phyloP scores from a whole-genome alignment of 306 rosid species.

The Sphenostylis stenocarpa region DNA sequence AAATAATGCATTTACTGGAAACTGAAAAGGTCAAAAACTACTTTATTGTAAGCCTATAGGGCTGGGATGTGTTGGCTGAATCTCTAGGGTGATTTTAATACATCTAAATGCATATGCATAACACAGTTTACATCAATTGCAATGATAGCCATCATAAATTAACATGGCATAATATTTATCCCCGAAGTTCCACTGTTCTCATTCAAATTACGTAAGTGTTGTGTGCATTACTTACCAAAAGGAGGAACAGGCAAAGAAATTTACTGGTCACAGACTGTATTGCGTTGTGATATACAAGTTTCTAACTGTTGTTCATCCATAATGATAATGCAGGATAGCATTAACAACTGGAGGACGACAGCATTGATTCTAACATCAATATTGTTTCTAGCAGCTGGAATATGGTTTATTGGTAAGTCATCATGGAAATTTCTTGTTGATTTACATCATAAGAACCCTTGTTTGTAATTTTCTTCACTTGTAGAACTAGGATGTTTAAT shows the following conservation, averaged over 20 bases:
- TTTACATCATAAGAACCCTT: background rate
- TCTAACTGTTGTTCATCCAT: conserved; percentile 22
- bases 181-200: background rate
- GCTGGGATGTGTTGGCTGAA: background rate
- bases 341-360: conserved; percentile 73
- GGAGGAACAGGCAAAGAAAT: background rate
- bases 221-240: background rate
- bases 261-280: background rate
- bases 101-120: background rate
- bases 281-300: background rate
- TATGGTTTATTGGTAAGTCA: conserved; percentile 78
- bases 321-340: conserved; percentile 51
- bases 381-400: conserved; percentile 63
- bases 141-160: background rate
- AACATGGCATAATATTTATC: background rate
- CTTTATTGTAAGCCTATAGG: background rate
- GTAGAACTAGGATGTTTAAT: background rate
- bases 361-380: conserved; percentile 65
- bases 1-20: background rate
- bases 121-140: background rate
- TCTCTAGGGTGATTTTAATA: background rate
- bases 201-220: background rate
- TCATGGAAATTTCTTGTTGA: conserved; percentile 2
- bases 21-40: background rate
- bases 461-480: background rate